Evolutionary conservation across 306 rosid genomes (phyloP).

Genomic region (Corylus americana): DNA sequence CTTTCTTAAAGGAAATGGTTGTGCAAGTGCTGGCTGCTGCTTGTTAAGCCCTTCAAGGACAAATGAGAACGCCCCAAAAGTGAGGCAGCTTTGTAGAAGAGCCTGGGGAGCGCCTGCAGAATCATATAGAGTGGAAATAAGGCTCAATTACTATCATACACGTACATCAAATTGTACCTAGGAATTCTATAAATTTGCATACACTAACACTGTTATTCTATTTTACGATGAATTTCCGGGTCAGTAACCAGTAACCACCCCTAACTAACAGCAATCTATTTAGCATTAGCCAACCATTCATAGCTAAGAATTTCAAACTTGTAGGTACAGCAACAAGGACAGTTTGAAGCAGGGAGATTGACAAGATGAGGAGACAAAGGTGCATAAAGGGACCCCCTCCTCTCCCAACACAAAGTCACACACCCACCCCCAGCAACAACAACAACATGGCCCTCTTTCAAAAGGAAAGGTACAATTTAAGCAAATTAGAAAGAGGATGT

Average conservation of each 20-base stretch:
- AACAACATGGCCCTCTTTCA: too few relatives aligned
- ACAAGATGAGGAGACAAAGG: background rate
- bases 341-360: background rate
- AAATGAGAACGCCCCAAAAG: conserved; percentile 95
- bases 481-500: too few relatives aligned
- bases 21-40: conserved; percentile 94
- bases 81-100: conserved; percentile 87
- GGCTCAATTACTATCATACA: background rate
- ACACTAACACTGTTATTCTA: too few relatives aligned
- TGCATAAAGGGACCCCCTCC: background rate
- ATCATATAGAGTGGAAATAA: conserved; percentile 7
- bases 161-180: background rate
- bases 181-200: background rate
- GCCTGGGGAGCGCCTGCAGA: conserved; percentile 94
- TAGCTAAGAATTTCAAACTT: background rate
- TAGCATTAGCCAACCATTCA: background rate
- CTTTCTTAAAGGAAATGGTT: conserved; percentile 49
- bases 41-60: conserved; percentile 86
- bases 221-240: too few relatives aligned
- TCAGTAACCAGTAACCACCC: too few relatives aligned
- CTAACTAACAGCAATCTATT: background rate
- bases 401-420: background rate
- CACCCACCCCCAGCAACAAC: too few relatives aligned
- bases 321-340: background rate
- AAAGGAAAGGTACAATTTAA: too few relatives aligned